Evolutionary conservation across 495 filamentous ascomycete species (phyloP), one percentile per base, ranked within the genome.

Genomic region (Lophium mytilinum): DNA sequence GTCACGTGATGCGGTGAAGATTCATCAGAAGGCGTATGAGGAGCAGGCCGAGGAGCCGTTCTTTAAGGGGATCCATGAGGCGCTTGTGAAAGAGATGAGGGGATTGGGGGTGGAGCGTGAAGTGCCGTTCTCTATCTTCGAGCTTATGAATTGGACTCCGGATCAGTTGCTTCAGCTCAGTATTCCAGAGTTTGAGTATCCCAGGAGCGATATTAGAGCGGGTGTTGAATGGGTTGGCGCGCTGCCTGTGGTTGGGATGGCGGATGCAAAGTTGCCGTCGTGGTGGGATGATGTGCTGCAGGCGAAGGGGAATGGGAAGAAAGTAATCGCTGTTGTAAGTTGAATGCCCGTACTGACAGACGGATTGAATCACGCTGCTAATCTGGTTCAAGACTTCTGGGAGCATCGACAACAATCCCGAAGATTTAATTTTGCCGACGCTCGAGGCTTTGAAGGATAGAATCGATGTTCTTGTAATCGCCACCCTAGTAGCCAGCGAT

Each of bases 201-300:
- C 48, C 3, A 48, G 56, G 17, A 17, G 21, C n/a, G 56, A 60
- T 42, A 12, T 50, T 9, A 48, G 51, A 30, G 24, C 14, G 3
- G 40, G 54, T 42, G 45, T 60, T 15, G 40, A 19, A 18, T 60
- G 35, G 9, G 49, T 54, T 43, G 57, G 57, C n/a, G 52, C 36
- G 1, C 50, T 50, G 8, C 53, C 52, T 36, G 54, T 41, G 9
- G 57, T 49, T 2, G 45, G 52, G 12, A 50, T 34, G 41, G 24
- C 4, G 43, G 33, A 35, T n/a, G 1, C 30, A 10, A n/a, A 53
- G 21, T 15, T 60, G 21, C 52, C 52, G 7, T 15, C 5, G 8
- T 55, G 52, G 57, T 60, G 57, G 57, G 46, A 60, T 33, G 57
- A 60, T 24, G 53, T 60, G 33, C 50, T 51, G 11, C n/a, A 56